Conservation (phyloP, 495 filamentous ascomycete genomes). For the Pseudoneurospora amorphoporcata region DNA sequence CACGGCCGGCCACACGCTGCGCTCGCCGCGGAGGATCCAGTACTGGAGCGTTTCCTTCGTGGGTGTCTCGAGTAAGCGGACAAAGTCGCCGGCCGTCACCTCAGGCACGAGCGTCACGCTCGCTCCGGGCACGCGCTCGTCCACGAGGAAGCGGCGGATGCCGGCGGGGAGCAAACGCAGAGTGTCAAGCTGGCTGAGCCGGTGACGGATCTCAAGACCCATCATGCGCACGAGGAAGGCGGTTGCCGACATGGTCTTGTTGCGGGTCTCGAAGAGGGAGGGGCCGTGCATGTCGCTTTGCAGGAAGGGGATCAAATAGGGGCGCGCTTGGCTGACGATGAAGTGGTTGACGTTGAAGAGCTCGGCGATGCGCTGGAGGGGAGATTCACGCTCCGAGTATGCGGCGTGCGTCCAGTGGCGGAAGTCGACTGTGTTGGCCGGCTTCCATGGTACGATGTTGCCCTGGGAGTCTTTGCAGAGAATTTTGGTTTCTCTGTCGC, state of each 20-base stretch:
- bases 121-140: slow-evolving; percentile 76
- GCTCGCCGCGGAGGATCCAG: slow-evolving; percentile 78
- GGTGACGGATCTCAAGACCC: slow-evolving; percentile 69
- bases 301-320: slow-evolving; percentile 77
- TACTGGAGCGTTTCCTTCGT: slow-evolving; percentile 64
- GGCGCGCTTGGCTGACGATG: slow-evolving; percentile 68
- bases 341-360: slow-evolving; percentile 93
- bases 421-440: slow-evolving; percentile 56
- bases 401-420: slow-evolving; percentile 56
- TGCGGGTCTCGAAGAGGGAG: slow-evolving; percentile 46
- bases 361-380: slow-evolving; percentile 72
- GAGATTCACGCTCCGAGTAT: slow-evolving; percentile 68
- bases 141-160: slow-evolving; percentile 70
- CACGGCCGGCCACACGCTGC: slow-evolving; percentile 88
- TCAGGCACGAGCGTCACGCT: slow-evolving; percentile 77
- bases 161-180: slow-evolving; percentile 57
- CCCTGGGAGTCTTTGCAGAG: slow-evolving; percentile 77
- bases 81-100: slow-evolving; percentile 58
- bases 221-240: slow-evolving; percentile 59
- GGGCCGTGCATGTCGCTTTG: slow-evolving; percentile 71
- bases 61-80: slow-evolving; percentile 69
- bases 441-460: slow-evolving; percentile 68
- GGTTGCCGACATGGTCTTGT: slow-evolving; percentile 44
- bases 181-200: slow-evolving; percentile 71
- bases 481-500: slow-evolving; percentile 49